Evolutionary conservation across 1,284 basidiomycete species (phyloP), one percentile per base, ranked within the genome.

Genomic region (Xerocomus minutiporus): DNA sequence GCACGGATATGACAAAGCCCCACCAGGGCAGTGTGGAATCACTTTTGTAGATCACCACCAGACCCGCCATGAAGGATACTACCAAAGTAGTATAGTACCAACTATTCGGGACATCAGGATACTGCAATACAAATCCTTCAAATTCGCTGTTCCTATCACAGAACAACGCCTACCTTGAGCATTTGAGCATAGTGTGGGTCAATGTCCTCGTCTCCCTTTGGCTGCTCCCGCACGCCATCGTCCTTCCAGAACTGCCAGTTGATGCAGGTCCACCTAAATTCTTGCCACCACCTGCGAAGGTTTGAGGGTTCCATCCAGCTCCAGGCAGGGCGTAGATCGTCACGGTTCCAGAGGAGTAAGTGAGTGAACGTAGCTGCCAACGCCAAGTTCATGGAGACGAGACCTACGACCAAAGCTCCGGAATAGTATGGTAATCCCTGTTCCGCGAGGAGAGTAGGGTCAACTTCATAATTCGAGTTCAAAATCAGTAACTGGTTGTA

Each of bases 171-270:
- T 20, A 75, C 77, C 70, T 77, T 77, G 23, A 79, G 68, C 79
- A 82, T 81, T 57, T 79, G 64, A 23, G 67, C 68, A 52, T 80
- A 81, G 59, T 82, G 80, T 15, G 79, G 79, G 55, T 81, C 80
- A 9, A 75, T 57, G 32, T 71, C 69, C 31, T 70, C 63, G 35
- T 67, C 61, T 5, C 58, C 58, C 1, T 57, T 52, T 1, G 54
- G 50, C 15, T 66, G 52, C 4, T 69, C 59, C 23, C 71, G 66
- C 55, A 71, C 66, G 8, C 75, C 75, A 52, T 73, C 63, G 43
- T 74, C 66, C 40, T 61, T 56, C 79, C 79, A 80, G 64, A 80
- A 72, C 45, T 60, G 69, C 71, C 72, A 77, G 47, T 75, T 61
- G 53, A 77, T 68, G 31, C 63, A 64, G 48, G 69, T 40, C 61